These are phyloP conservation scores for Ganoderma multipileum DNA, from an alignment of 1,284 basidiomycete species.

Conservation along the genomic window DNA sequence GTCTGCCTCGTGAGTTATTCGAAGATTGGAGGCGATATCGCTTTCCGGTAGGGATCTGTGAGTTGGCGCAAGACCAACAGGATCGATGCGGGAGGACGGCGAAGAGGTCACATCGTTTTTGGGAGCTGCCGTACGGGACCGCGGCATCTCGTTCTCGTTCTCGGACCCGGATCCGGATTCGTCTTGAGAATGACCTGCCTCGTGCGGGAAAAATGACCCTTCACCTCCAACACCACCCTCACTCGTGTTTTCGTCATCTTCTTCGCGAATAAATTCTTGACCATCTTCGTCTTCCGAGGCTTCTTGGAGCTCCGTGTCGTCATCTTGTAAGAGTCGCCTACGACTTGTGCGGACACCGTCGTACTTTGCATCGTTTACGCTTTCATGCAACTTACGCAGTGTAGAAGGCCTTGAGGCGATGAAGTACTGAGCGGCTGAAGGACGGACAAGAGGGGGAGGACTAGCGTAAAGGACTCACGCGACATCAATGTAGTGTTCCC, in stretches of 20 bases:
- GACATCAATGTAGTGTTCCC: conserved; percentile 85
- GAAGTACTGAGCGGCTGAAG: neutral
- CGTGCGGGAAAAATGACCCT: conserved; percentile 31
- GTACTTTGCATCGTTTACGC: conserved; percentile 78
- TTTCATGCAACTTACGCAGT: conserved; percentile 68
- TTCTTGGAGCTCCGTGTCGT: conserved; percentile 46
- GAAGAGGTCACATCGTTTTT: conserved; percentile 12
- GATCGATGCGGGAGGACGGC: conserved; percentile 12
- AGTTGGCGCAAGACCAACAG: conserved; percentile 8
- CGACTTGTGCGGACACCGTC: conserved; percentile 70
- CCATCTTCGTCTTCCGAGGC: conserved; percentile 39
- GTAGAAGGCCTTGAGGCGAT: conserved; percentile 62
- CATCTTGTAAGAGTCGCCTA: conserved; percentile 56
- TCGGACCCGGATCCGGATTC: conserved; percentile 34
- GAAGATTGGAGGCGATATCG: conserved; percentile 60
- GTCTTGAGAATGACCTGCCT: conserved; percentile 41
- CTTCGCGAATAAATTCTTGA: conserved; percentile 9
- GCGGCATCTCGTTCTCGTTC: conserved; percentile 18
- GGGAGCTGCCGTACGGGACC: conserved; percentile 1
- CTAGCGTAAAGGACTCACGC: conserved; percentile 57
- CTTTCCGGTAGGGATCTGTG: conserved; percentile 27
- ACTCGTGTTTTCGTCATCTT: conserved; percentile 10
- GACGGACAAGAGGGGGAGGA: neutral
- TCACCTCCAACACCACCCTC: conserved; percentile 35
- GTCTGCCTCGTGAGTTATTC: conserved; percentile 68